These are phyloP conservation scores for Sanghuangporus sanghuang DNA, from an alignment of 1,284 basidiomycete species.

Conservation along the genomic window DNA sequence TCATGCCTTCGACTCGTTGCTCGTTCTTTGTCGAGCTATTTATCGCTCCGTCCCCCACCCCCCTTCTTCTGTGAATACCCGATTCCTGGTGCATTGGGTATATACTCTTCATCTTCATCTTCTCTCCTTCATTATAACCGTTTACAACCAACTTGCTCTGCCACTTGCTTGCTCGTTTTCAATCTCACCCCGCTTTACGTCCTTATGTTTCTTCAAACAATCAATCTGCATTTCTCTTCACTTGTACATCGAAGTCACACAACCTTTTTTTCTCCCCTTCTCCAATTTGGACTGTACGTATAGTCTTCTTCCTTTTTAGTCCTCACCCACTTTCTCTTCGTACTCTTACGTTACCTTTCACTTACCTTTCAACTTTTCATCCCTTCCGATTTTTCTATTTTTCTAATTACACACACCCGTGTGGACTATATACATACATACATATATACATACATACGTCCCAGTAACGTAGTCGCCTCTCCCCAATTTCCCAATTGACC, in stretches of 20 bases:
- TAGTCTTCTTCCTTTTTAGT: not conserved
- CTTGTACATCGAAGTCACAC: not conserved
- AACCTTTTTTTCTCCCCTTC: too few relatives aligned
- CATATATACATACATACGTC: too few relatives aligned
- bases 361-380: not conserved
- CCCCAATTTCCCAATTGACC: too few relatives aligned
- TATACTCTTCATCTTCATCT: not conserved
- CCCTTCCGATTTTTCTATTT: not conserved
- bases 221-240: not conserved
- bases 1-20: not conserved
- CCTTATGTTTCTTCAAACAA: not conserved
- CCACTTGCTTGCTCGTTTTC: not conserved
- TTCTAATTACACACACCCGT: not conserved
- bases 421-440: too few relatives aligned
- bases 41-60: too few relatives aligned
- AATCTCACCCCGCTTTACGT: too few relatives aligned
- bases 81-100: slow-evolving; percentile 8
- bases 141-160: not conserved
- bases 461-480: too few relatives aligned
- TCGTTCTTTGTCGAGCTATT: too few relatives aligned
- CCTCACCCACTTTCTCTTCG: not conserved
- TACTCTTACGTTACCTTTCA: not conserved
- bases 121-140: not conserved
- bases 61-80: not conserved
- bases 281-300: not conserved